Percentiles rank a stretch among this genome's conserved stretches.
These are phyloP conservation scores for Tripterygium wilfordii DNA, from an alignment of 177 flowering plant species.

Conservation along the genomic window DNA sequence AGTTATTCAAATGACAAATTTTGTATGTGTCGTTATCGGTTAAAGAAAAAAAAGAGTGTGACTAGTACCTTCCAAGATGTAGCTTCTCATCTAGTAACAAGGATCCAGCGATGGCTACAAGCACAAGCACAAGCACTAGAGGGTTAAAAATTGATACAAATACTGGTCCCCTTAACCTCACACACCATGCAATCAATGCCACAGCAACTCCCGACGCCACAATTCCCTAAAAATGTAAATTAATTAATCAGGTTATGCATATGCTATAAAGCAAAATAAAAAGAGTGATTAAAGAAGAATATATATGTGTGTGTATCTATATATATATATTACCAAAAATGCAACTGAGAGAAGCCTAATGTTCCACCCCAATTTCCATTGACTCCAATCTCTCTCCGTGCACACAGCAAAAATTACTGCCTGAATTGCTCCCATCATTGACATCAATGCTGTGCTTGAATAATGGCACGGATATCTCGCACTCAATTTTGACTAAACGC, in stretches of 20 bases:
- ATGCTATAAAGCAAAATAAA: background rate
- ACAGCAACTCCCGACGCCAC: constrained; percentile 20
- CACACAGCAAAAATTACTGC: constrained; percentile 10
- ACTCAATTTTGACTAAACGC: constrained; percentile 19
- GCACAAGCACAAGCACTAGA: constrained; percentile 24
- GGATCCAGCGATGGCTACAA: background rate
- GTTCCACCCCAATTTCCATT: constrained; percentile 33
- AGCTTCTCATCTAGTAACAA: constrained; percentile 20
- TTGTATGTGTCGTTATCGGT: too few relatives aligned
- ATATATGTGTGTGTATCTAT: too few relatives aligned
- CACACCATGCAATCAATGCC: constrained; percentile 16
- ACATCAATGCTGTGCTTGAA: constrained; percentile 25
- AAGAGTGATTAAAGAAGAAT: background rate
- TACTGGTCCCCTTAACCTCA: constrained; percentile 25
- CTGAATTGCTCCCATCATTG: constrained; percentile 23
- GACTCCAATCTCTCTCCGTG: constrained; percentile 17
- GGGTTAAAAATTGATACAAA: constrained; percentile 32
- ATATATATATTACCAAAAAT: constrained; percentile 28
- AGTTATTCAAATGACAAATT: background rate
- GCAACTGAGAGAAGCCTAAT: constrained; percentile 23
- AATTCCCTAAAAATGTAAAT: constrained; percentile 15
- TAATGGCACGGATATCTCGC: constrained; percentile 16
- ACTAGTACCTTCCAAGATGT: constrained; percentile 30
- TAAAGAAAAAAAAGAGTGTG: background rate
- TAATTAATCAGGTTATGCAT: background rate